phyloP scores from a whole-genome alignment of 1,139 yeast genomes.

The Pichia kudriavzevii region DNA sequence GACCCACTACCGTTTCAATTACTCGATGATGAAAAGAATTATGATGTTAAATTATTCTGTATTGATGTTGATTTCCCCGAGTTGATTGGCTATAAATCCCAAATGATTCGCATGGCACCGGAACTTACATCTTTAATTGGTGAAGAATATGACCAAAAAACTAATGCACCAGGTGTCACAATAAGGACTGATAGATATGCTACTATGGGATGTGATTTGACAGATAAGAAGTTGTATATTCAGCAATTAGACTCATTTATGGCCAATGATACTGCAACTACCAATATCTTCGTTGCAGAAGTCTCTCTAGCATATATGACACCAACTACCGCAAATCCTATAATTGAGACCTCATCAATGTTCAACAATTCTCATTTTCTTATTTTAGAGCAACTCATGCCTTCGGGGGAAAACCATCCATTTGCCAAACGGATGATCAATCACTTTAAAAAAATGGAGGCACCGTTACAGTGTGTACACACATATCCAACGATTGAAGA shows the following conservation, averaged over 20 bases:
- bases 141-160: conserved; percentile 9
- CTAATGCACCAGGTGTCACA: conserved; percentile 26
- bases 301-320: conserved; percentile 80
- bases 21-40: conserved; percentile 30
- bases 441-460: conserved; percentile 60
- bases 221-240: conserved; percentile 38
- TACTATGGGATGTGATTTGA: conserved; percentile 67
- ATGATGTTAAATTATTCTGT: conserved; percentile 35
- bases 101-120: conserved; percentile 40
- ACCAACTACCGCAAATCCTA: conserved; percentile 57
- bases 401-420: conserved; percentile 54
- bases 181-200: conserved; percentile 43
- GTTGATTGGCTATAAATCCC: conserved; percentile 45
- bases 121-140: conserved; percentile 44
- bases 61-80: conserved; percentile 76
- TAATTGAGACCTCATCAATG: conserved; percentile 44
- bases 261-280: conserved; percentile 25
- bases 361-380: conserved; percentile 53
- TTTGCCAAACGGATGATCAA: conserved; percentile 70
- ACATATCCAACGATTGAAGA: conserved; percentile 45
- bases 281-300: conserved; percentile 67
- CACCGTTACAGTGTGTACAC: conserved; percentile 64
- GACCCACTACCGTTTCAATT: conserved; percentile 72
- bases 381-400: conserved; percentile 65
- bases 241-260: conserved; percentile 31